A percentile compares a stretch with the other conserved stretches of the same genome.
These are phyloP conservation scores for Monosporozyma siamensis DNA, from an alignment of 805 yeast genomes.

Conservation along the genomic window DNA sequence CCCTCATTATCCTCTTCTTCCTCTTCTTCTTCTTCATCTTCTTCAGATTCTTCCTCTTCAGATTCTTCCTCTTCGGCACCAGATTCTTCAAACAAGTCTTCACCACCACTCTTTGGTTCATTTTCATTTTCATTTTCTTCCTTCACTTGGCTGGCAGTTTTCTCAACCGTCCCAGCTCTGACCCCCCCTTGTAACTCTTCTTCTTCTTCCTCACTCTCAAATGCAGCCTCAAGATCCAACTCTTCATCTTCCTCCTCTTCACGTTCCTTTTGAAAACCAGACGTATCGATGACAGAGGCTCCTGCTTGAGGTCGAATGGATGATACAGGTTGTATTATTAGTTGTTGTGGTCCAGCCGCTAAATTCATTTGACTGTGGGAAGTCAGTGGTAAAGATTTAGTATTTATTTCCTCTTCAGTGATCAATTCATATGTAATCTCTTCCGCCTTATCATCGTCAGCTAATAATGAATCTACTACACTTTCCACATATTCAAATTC, in stretches of 20 bases:
- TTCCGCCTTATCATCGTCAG: conserved; percentile 76
- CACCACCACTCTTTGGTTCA: conserved; percentile 24
- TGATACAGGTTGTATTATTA: not conserved
- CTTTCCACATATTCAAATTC: conserved; percentile 71
- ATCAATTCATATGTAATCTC: conserved; percentile 68
- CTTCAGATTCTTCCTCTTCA: conserved; percentile 41
- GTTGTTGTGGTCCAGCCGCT: not conserved
- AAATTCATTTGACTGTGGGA: not conserved
- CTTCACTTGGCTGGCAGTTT: too few species aligned
- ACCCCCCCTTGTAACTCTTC: conserved; percentile 20
- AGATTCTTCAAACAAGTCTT: conserved; percentile 26
- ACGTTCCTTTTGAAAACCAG: not conserved
- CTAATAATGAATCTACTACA: conserved; percentile 65
- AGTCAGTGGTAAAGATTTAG: conserved; percentile 16
- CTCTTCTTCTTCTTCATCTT: conserved; percentile 36
- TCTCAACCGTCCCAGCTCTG: too few species aligned
- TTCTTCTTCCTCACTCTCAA: conserved; percentile 34
- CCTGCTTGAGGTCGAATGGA: not conserved
- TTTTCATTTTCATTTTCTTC: conserved; percentile 28
- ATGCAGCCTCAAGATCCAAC: conserved; percentile 48
- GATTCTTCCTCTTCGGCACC: conserved; percentile 33
- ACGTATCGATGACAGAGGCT: not conserved
- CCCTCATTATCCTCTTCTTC: conserved; percentile 44
- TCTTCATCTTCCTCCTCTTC: conserved; percentile 38
- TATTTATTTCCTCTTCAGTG: conserved; percentile 38